phyloP scores from a whole-genome alignment of 441 rosid genomes.

The Syzygium syzygioides region DNA sequence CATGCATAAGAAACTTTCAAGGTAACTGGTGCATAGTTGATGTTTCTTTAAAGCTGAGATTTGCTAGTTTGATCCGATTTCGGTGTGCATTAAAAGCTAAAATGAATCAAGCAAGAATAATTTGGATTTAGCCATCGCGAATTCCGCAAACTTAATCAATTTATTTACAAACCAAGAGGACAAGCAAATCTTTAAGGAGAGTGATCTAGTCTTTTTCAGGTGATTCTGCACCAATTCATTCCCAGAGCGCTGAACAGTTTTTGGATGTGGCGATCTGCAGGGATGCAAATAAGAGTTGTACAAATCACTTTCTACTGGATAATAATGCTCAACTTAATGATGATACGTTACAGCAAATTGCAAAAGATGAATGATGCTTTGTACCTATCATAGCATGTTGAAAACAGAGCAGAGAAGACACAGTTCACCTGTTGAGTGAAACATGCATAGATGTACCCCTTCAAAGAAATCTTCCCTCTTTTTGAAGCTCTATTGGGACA shows the following conservation, averaged over 20 bases:
- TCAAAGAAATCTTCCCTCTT: slow-evolving; percentile 24
- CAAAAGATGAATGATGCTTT: background rate
- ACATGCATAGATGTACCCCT: slow-evolving; percentile 42
- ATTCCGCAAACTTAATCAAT: background rate
- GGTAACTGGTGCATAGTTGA: background rate
- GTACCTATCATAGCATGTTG: background rate
- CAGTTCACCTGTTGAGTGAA: slow-evolving; percentile 26
- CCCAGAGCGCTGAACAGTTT: background rate
- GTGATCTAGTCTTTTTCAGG: background rate
- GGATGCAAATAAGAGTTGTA: background rate
- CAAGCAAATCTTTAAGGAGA: background rate
- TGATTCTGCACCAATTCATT: background rate
- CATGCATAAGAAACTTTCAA: background rate
- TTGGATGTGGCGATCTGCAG: background rate
- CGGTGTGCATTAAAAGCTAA: background rate
- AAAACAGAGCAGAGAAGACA: too few species aligned
- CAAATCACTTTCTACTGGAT: background rate
- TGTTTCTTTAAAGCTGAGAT: background rate
- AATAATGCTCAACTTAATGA: background rate
- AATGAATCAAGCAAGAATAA: background rate
- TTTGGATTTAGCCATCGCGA: background rate
- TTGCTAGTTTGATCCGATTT: background rate
- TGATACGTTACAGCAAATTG: background rate
- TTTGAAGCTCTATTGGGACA: background rate
- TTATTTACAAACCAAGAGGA: background rate